phyloP scores from a whole-genome alignment of 2,329 filamentous ascomycete genomes.

The Claviceps pazoutovae region DNA sequence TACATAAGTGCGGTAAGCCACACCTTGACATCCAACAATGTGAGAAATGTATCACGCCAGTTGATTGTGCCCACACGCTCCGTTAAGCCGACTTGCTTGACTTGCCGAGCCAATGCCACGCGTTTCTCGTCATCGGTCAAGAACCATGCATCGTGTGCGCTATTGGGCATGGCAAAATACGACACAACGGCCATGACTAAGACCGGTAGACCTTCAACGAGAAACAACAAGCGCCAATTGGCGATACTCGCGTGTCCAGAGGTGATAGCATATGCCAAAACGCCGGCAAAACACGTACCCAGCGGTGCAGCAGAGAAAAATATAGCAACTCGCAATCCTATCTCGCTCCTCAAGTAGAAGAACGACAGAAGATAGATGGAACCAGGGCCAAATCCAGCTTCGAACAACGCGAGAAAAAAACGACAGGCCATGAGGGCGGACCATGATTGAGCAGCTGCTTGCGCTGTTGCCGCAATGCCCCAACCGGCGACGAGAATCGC shows the following conservation, averaged over 20 bases:
- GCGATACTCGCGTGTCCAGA: constrained; percentile 39
- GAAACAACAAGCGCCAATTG: constrained; percentile 51
- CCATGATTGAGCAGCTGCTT: constrained; percentile 31
- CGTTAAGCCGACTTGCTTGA: constrained; percentile 4
- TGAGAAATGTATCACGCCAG: constrained; percentile 16
- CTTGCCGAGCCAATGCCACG: constrained; percentile 4
- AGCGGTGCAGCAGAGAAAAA: constrained; percentile 44
- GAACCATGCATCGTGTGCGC: constrained; percentile 6
- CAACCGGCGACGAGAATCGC: constrained; percentile 5
- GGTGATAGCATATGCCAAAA: constrained; percentile 51
- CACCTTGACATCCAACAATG: constrained; percentile 20
- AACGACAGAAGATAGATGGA: constrained; percentile 21
- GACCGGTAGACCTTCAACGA: constrained; percentile 32
- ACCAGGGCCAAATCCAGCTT: constrained; percentile 20
- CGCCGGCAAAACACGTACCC: constrained; percentile 53
- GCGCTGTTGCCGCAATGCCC: constrained; percentile 18
- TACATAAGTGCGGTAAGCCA: constrained; percentile 14
- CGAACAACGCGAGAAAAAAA: constrained; percentile 22
- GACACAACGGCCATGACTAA: constrained; percentile 17
- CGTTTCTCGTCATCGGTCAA: constrained; percentile 10
- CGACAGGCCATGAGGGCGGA: constrained; percentile 29
- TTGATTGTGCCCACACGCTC: constrained; percentile 4
- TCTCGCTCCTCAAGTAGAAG: constrained; percentile 21
- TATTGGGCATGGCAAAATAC: constrained; percentile 15
- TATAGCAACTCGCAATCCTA: constrained; percentile 23